Evolutionary conservation across 2,329 filamentous ascomycete species (phyloP).

Genomic region (Emergomyces orientalis): DNA sequence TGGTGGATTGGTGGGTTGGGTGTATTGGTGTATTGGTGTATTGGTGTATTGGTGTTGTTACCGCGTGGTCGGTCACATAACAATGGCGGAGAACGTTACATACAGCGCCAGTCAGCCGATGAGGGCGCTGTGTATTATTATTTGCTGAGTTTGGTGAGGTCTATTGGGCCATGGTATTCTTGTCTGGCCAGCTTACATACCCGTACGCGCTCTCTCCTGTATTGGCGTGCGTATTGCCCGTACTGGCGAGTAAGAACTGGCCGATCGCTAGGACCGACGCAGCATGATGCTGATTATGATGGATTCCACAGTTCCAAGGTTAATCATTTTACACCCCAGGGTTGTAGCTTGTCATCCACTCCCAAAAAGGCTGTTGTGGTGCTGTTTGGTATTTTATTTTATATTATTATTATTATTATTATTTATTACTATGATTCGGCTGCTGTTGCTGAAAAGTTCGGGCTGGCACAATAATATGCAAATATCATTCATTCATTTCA

Average conservation of each 20-base stretch:
- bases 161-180: neutral
- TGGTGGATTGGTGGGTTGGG: neutral
- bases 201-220: neutral
- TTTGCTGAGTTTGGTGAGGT: neutral
- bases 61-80: neutral
- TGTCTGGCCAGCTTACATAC: neutral
- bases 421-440: neutral
- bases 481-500: neutral
- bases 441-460: neutral
- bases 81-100: neutral
- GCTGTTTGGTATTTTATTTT: neutral
- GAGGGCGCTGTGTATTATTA: neutral
- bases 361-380: neutral
- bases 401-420: neutral
- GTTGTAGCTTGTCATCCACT: neutral
- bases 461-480: neutral
- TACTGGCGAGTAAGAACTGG: neutral
- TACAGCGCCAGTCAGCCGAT: slow-evolving; percentile 3
- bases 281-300: neutral
- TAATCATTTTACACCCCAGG: neutral
- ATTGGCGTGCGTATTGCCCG: neutral
- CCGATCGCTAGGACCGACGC: neutral
- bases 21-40: too few relatives aligned
- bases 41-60: neutral
- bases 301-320: neutral